Conservation (phyloP, 192 early-diverging fungal species). For the Phlyctochytrium planicorne region DNA sequence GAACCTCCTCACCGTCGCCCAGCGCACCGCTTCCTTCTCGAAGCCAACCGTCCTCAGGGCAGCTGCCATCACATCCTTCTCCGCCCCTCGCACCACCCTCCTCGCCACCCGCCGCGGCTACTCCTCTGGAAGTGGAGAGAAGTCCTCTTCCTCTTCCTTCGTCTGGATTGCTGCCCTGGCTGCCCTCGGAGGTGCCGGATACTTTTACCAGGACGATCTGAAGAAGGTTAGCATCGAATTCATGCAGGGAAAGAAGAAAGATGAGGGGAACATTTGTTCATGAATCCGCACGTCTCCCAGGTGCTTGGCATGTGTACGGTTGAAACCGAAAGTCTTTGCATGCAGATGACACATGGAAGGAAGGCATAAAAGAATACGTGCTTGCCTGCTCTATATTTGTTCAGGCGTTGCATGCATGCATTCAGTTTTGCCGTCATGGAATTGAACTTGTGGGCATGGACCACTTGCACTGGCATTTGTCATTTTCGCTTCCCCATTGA, state of each 20-base stretch:
- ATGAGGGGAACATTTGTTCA: not conserved
- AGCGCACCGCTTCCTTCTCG: too few species aligned
- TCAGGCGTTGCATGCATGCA: too few species aligned
- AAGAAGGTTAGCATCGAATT: slow-evolving; percentile 7
- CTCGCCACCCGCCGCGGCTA: slow-evolving; percentile 2
- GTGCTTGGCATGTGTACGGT: not conserved
- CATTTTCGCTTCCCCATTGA: slow-evolving; percentile 3
- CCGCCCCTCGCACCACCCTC: not conserved
- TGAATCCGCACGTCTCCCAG: not conserved
- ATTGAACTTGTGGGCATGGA: not conserved
- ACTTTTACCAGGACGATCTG: slow-evolving; percentile 20
- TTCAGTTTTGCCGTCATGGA: not conserved
- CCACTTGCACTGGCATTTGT: not conserved
- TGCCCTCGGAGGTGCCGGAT: slow-evolving; percentile 17
- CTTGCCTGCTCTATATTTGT: too few species aligned
- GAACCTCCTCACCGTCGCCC: too few species aligned
- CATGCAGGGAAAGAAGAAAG: not conserved
- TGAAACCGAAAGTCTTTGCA: too few species aligned
- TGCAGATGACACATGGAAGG: not conserved
- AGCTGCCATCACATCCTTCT: not conserved
- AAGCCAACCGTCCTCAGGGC: not conserved
- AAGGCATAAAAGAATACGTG: too few species aligned
- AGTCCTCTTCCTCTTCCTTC: slow-evolving; percentile 4
- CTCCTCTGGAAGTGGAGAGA: slow-evolving; percentile 17
- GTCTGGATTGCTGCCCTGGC: slow-evolving; percentile 13